Evolutionary conservation across 2,329 filamentous ascomycete species (phyloP), one percentile per base, ranked within the genome.

Genomic region (Rutstroemia sp.): DNA sequence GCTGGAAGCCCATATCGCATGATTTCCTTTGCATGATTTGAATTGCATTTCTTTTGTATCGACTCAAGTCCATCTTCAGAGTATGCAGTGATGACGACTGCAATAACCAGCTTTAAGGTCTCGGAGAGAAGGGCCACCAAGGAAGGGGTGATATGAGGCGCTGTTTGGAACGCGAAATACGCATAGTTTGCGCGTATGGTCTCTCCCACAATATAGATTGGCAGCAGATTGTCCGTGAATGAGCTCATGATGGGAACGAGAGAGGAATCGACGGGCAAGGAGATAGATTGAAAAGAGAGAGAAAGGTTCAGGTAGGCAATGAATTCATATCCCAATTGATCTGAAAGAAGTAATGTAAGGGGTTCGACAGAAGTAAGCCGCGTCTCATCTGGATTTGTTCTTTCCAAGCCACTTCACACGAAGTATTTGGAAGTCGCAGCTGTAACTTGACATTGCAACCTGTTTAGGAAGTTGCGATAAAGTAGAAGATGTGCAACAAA

Each of bases 111-210:
- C 25, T 65, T 65, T 16, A 61, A 25, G 17, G 44, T 9, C 44
- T 64, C 63, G 7, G 63, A 61, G 44, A 63, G 47, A 2, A 61
- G 48, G 2, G 60, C 57, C 3, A 65, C 57, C 4, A 60, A 41
- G 4, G 63, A 58, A 3, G 60, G 54, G 2, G 60, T 60, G 34
- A 65, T 58, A 30, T 63, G 59, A 17, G 63, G 59, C 23, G 39
- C 58, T 2, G 50, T 54, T 47, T 60, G 59, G 48, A 64, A 60
- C 5, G 59, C 62, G 38, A 61, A 59, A 46, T 64, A 65, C 7
- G 63, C 63, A 17, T 60, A 64, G 30, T 63, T 63, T 9, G 63
- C 60, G n/a, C 63, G 59, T 21, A 59, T 46, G 4, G 63, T 65
- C 48, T 65, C 63, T 54, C 54, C 49, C 7, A 41, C 16, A 10